Conservation (phyloP, 2,329 filamentous ascomycete genomes). For the Zelopaecilomyces penicillatus region DNA sequence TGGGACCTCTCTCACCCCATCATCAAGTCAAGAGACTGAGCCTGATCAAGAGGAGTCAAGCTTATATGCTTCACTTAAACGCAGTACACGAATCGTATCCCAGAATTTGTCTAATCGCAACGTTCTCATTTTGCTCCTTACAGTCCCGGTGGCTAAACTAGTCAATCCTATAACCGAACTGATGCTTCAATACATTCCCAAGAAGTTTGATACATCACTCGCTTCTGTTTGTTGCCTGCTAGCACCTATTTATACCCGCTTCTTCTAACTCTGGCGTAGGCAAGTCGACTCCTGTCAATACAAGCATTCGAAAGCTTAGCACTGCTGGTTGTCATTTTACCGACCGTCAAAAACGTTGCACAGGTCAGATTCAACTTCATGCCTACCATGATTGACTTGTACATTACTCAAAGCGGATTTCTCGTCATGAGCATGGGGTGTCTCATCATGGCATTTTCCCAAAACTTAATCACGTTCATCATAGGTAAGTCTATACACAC, state of each 20-base stretch:
- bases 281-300: conserved; percentile 1
- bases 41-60: not conserved
- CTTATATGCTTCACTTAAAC: not conserved
- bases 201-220: conserved; percentile 2
- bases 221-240: not conserved
- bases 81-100: not conserved
- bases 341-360: not conserved
- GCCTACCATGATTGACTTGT: not conserved
- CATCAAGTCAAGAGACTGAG: not conserved
- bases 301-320: conserved; percentile 3
- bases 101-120: conserved; percentile 1
- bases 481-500: not conserved
- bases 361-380: not conserved
- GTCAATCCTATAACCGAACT: conserved; percentile 5
- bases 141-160: conserved; percentile 4
- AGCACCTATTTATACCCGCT: not conserved
- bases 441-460: conserved; percentile 3
- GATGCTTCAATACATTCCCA: conserved; percentile 6
- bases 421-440: conserved; percentile 1
- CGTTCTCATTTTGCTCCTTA: not conserved
- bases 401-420: conserved; percentile 1
- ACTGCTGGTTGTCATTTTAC: not conserved
- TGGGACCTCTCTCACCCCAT: not conserved
- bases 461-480: not conserved
- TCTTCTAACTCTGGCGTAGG: not conserved